Evolutionary conservation across 108 stramenopile species (phyloP).

Genomic region (Fragilariopsis cylindrus): DNA sequence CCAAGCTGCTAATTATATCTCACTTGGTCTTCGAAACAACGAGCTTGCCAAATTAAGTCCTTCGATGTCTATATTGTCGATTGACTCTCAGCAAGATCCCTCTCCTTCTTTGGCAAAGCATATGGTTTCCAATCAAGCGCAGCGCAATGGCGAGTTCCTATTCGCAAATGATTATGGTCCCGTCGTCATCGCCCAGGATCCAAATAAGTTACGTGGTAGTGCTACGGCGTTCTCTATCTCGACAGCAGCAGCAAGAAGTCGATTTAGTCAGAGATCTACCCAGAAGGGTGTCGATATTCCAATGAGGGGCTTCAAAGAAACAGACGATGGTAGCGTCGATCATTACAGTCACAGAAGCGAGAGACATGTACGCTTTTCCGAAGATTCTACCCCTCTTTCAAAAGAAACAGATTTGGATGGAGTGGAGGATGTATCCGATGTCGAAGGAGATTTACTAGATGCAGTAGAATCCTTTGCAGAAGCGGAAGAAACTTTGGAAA

Average conservation of each 20-base stretch:
- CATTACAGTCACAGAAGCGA: conserved; percentile 13
- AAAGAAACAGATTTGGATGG: too few species aligned
- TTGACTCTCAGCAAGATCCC: conserved; percentile 25
- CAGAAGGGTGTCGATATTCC: conserved; percentile 28
- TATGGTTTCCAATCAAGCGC: conserved; percentile 45
- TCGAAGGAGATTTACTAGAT: neutral
- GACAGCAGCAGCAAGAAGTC: conserved; percentile 37
- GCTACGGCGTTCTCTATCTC: conserved; percentile 30
- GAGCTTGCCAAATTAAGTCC: neutral
- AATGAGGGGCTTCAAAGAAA: neutral
- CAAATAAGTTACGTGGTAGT: conserved; percentile 16
- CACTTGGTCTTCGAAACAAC: neutral
- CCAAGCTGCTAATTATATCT: conserved; percentile 17
- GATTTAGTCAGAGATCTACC: conserved; percentile 24
- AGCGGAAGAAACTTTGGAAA: neutral
- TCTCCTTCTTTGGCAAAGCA: conserved; percentile 23
- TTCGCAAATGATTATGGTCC: conserved; percentile 32
- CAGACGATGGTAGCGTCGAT: conserved; percentile 1
- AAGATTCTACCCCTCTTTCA: neutral
- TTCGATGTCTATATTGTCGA: conserved; percentile 33
- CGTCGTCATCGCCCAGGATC: conserved; percentile 2
- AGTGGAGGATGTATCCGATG: conserved; percentile 12
- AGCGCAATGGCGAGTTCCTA: conserved; percentile 41
- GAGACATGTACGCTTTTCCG: conserved; percentile 36
- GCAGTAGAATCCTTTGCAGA: neutral